Evolutionary conservation across 228 moss, liverwort and hornwort genomes (phyloP), one percentile per base, ranked within the genome.

Genomic region (Sphagnum fallax): DNA sequence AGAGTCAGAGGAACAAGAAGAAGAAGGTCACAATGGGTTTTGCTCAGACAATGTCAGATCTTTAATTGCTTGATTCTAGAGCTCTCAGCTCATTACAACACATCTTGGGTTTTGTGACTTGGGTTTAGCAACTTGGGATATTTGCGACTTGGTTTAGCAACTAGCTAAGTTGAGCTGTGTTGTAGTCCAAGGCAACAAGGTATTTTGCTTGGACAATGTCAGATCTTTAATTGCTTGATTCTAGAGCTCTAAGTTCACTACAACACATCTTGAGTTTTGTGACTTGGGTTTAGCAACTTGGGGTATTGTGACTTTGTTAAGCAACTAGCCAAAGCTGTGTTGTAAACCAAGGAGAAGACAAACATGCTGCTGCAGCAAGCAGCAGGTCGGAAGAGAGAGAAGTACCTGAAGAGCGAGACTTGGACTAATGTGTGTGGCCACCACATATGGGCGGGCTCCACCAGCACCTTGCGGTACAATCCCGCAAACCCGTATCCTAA

Each of bases 401-500:
- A 50, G 15, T 66, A 79, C 79, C 82, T 65, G 63, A 85, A 82
- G 71, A 85, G 75, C 18, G 85, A 82, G 11, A 85, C 82, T 16
- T 79, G 82, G 57, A 85, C 75, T 73, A 85, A 71, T 13, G 70
- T 85, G 70, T 76, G 66, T 12, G 85, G 85, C 85, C 79, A 85
- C 85, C 85, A 85, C 82, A 85, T 85, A 47, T 63, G 71, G 6
- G 82, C 75, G 7, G 82, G 85, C 64, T 85, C 79, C 68, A 85
- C 85, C 53, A 85, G 68, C 4, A 70, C 48, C 75, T 82, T 82
- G 15, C 77, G 77, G 68, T 16, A 79, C 6, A 85, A 68, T 6
- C 85, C 85, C 74, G 85, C 85, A 67, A 74, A 85, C n/a, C 82
- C 82, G 67, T 77, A 85, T 55, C 85, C 85, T 77, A 82, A 68